Evolutionary conservation across 768 basidiomycete species (phyloP), one percentile per base, ranked within the genome.

Genomic region (Mycena vulgaris): DNA sequence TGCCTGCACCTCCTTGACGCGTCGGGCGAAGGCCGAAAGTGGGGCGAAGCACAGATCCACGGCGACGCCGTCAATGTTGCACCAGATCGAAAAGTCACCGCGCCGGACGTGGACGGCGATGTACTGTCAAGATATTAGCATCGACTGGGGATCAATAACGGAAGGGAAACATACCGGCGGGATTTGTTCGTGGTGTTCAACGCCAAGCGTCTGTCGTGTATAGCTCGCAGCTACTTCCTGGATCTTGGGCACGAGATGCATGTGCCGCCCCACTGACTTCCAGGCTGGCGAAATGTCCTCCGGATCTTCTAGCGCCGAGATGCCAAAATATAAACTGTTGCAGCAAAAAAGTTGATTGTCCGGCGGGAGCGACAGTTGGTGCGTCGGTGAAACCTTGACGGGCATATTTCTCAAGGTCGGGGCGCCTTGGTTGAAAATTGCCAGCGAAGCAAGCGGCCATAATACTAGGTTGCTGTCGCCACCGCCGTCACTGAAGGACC

Each of bases 41-140:
- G 81, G 75, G 1, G 81, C 77, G 56, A 79, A 81, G 65, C 82
- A 84, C 42, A 75, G 70, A 19, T 76, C 66, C 5, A 73, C 35
- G 25, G 80, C 70, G 30, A 63, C 19, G 21, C 25, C 14, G 16
- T 30, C 39, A 21, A 66, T 57, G 25, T 74, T 69, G 72, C 84
- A 84, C 47, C 71, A 74, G 0, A 30, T 69, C 21, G 57, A 60
- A 70, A 85, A 85, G 66, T 85, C 84, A n/a, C 78, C 78, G 39
- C 75, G 79, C 17, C 84, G 81, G 28, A 78, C 75, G 59, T 85
- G 84, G 27, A 85, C 71, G 0, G 79, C 75, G 63, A 85, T 83
- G 63, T 77, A 85, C 80, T 81, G 75, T 17, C 11, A 27, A 11
- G 7, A 51, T 14, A 11, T 3, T 3, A 13, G 11, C 7, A 19